Evolutionary conservation across 495 filamentous ascomycete species (phyloP), one percentile per base, ranked within the genome.

Genomic region (Hyphodiscus hymeniophilus): DNA sequence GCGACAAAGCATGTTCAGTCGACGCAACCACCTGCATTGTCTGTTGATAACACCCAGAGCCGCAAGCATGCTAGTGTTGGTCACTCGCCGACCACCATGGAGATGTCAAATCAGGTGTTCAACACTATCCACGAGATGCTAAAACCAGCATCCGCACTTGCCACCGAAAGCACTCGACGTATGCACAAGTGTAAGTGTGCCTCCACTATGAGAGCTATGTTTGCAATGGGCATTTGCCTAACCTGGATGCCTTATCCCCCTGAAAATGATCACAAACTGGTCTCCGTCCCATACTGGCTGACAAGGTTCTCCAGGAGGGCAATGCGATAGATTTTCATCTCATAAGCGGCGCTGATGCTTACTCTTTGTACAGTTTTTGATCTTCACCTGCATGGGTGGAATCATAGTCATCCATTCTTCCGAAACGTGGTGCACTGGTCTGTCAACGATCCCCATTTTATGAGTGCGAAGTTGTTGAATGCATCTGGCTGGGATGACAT

Each of bases 401-500:
- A 8, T 7, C 7, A 38, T 38, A 6, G n/a, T 20, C 34, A 38
- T 15, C 34, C 34, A 4, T 38, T 38, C 34, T 38, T 1, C 34
- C 3, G 3, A 1, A 38, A 38, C 17, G 34, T 38, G 18, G 3
- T 38, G 7, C 10, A 20, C 34, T 38, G 34, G 34, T 11, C 34
- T 16, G 17, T 38, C 34, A 38, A 15, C 34, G 12, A 38, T 15
- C 34, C 34, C 13, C 18, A 38, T 15, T 38, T 38, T 15, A 16
- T 16, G 34, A 38, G 34, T 15, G 34, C 34, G n/a, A 38, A 38
- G 34, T 15, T 38, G 18, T 15, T 38, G 7, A 38, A 38, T 17
- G 34, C 34, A 38, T 38, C 34, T n/a, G 34, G 34, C n/a, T 38
- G 34, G 34, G 34, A 38, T 20, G 34, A 38, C 18, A 38, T 38